A percentile compares a stretch with the other conserved stretches of the same genome.
These are phyloP conservation scores for Coniochaeta prunicola DNA, from an alignment of 2,329 filamentous ascomycete species.

Conservation along the genomic window DNA sequence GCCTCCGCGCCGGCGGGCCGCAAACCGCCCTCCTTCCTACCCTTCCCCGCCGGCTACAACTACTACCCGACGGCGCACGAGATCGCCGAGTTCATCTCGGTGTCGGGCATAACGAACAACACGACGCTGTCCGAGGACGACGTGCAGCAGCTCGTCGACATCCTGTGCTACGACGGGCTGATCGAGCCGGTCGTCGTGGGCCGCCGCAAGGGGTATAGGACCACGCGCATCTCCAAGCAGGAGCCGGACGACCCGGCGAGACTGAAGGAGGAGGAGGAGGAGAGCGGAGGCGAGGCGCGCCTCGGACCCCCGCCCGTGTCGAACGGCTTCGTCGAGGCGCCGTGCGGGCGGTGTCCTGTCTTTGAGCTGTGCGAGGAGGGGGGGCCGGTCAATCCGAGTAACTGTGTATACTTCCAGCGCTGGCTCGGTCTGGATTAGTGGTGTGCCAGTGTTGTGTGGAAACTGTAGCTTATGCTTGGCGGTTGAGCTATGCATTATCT, in stretches of 20 bases:
- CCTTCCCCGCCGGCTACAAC: slow-evolving; percentile 59
- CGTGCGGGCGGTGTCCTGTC: slow-evolving; percentile 87
- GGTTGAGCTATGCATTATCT: not conserved
- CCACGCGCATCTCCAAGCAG: slow-evolving; percentile 39
- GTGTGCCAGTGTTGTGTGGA: too few relatives aligned
- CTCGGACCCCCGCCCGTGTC: slow-evolving; percentile 33
- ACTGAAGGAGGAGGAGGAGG: slow-evolving; percentile 10
- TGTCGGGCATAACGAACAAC: slow-evolving; percentile 63
- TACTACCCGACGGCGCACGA: slow-evolving; percentile 75
- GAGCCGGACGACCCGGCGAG: slow-evolving; percentile 17
- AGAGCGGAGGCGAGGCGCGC: slow-evolving; percentile 8
- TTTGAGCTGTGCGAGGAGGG: slow-evolving; percentile 89
- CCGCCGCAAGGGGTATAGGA: slow-evolving; percentile 44
- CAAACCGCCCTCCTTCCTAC: slow-evolving; percentile 29
- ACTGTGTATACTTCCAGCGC: slow-evolving; percentile 83
- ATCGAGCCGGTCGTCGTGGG: slow-evolving; percentile 58
- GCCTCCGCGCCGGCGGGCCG: slow-evolving; percentile 4
- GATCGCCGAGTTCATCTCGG: slow-evolving; percentile 68
- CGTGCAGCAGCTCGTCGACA: slow-evolving; percentile 78
- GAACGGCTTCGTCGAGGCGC: slow-evolving; percentile 80
- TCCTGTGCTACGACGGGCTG: slow-evolving; percentile 81
- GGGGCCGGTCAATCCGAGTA: slow-evolving; percentile 81
- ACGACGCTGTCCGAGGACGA: slow-evolving; percentile 65
- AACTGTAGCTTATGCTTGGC: too few relatives aligned
- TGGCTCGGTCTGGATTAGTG: slow-evolving; percentile 62